Conservation (phyloP, 495 filamentous ascomycete genomes). For the Penicillium coprophilum region DNA sequence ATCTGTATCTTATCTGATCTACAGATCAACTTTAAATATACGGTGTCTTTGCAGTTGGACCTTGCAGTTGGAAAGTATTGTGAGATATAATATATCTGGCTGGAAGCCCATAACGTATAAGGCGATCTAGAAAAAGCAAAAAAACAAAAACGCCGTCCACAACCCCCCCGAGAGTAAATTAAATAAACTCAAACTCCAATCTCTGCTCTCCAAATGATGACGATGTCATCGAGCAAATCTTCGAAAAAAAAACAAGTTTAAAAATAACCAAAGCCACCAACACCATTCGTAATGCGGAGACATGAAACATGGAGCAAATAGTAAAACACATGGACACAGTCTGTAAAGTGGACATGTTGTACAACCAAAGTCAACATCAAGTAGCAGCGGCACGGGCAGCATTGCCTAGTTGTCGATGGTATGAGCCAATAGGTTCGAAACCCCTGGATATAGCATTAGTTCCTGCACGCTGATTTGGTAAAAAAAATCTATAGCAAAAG, state of each 20-base stretch:
- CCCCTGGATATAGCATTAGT: constrained; percentile 51
- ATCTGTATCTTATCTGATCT: not conserved
- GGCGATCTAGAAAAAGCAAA: constrained; percentile 15
- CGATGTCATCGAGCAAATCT: not conserved
- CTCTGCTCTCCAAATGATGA: constrained; percentile 2
- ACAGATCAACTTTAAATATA: not conserved
- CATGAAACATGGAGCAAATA: constrained; percentile 12
- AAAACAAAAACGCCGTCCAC: constrained; percentile 8
- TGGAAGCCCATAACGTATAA: constrained; percentile 16
- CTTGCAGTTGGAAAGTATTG: no score
- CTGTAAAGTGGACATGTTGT: constrained; percentile 23
- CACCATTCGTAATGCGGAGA: constrained; percentile 29
- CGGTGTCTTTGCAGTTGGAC: not conserved
- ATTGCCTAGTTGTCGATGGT: constrained; percentile 56
- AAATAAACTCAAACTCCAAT: constrained; percentile 15
- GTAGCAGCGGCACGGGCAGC: constrained; percentile 39
- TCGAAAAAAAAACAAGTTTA: constrained; percentile 5
- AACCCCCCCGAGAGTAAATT: not conserved
- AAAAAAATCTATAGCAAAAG: not conserved
- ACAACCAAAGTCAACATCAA: constrained; percentile 13
- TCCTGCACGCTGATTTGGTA: not conserved
- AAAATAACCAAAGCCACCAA: constrained; percentile 18
- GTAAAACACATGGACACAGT: constrained; percentile 7
- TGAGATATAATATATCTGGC: constrained; percentile 25
- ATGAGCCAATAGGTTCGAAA: constrained; percentile 69